phyloP scores from a whole-genome alignment of 345 rosid species.

The Reutealis trisperma region DNA sequence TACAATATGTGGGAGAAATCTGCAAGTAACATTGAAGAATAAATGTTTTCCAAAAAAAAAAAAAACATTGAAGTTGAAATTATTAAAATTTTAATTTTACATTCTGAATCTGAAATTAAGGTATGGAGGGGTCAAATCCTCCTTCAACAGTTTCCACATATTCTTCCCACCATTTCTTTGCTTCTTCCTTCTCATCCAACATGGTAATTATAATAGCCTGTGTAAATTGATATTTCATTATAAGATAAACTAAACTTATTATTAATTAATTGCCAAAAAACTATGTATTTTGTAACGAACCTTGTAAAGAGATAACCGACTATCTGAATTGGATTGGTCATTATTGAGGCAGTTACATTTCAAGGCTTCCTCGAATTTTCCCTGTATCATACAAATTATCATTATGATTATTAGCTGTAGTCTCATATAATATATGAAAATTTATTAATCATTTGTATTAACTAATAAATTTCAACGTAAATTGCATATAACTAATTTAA shows the following conservation, averaged over 20 bases:
- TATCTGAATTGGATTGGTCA: conserved; percentile 28
- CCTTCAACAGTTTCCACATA: conserved; percentile 25
- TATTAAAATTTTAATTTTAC: no score
- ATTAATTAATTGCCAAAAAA: no score
- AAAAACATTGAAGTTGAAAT: background rate
- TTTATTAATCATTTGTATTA: no score
- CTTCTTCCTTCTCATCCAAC: conserved; percentile 35
- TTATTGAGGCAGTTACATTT: conserved; percentile 27
- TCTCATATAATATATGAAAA: no score
- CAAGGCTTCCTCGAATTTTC: conserved; percentile 39
- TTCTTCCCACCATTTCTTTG: conserved; percentile 37
- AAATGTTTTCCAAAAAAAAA: no score
- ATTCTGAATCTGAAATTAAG: no score
- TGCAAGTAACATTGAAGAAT: background rate
- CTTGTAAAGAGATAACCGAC: conserved; percentile 47
- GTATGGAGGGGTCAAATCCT: conserved; percentile 1
- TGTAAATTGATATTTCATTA: background rate
- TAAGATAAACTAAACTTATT: no score
- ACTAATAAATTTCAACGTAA: no score
- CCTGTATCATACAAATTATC: conserved; percentile 23
- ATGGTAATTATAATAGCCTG: conserved; percentile 45
- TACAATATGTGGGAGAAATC: no score
- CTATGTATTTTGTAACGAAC: conserved; percentile 9
- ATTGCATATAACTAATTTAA: no score
- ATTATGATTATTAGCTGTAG: no score